Conservation (phyloP, 768 basidiomycete species). For the Sutorius australiensis region DNA sequence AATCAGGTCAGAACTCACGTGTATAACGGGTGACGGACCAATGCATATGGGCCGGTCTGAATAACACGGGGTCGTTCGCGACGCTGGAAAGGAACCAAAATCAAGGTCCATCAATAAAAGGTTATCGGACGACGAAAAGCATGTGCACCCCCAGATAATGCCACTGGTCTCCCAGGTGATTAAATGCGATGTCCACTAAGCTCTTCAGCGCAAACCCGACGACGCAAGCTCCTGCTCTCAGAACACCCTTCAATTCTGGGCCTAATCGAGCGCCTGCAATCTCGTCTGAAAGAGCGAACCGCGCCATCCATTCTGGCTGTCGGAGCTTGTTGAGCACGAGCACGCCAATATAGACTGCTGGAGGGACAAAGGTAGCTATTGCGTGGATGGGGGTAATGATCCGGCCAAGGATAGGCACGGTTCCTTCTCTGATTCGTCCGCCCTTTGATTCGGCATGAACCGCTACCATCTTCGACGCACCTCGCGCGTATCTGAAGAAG, state of each 20-base stretch:
- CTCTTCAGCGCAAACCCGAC: not conserved
- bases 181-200: not conserved
- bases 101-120: no score
- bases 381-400: constrained; percentile 20
- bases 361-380: constrained; percentile 10
- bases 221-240: constrained; percentile 18
- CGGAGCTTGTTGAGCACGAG: constrained; percentile 20
- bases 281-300: constrained; percentile 11
- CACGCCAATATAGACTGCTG: constrained; percentile 18
- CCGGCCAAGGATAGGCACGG: constrained; percentile 11
- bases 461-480: not conserved
- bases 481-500: not conserved
- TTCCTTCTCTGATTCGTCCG: constrained; percentile 9
- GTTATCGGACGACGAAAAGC: not conserved
- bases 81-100: constrained; percentile 5
- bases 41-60: constrained; percentile 28
- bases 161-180: constrained; percentile 22
- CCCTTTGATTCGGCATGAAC: constrained; percentile 7
- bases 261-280: not conserved
- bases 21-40: constrained; percentile 32
- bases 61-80: constrained; percentile 27
- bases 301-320: constrained; percentile 27
- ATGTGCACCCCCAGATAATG: constrained; percentile 21
- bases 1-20: constrained; percentile 6
- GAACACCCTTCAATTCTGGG: constrained; percentile 4